phyloP scores from a whole-genome alignment of 176 grass and related monocot species.

The Zizania latifolia region DNA sequence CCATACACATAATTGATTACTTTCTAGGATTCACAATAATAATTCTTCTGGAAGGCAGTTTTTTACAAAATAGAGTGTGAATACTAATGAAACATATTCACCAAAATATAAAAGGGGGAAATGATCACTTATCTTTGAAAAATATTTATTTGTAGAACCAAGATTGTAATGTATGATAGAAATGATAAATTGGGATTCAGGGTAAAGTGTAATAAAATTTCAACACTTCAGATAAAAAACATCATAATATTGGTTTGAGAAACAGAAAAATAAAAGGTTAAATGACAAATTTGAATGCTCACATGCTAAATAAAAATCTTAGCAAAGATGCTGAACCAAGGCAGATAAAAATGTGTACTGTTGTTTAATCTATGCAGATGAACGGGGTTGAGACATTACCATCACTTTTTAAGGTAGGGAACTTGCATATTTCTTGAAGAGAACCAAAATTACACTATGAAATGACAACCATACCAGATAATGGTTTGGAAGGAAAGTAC shows the following conservation, averaged over 20 bases:
- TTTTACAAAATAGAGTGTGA: not conserved
- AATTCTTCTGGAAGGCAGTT: not conserved
- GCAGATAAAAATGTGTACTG: not conserved
- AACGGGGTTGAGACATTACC: not conserved
- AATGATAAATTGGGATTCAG: not conserved
- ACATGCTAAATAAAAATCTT: not conserved
- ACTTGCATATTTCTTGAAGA: not conserved
- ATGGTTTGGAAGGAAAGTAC: constrained; percentile 40
- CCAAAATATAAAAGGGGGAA: not conserved
- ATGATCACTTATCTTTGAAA: not conserved
- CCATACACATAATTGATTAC: not conserved
- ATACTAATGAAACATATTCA: not conserved
- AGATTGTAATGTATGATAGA: not conserved
- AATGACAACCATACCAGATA: not conserved
- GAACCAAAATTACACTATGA: not conserved
- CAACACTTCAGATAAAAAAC: not conserved
- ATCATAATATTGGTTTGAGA: not conserved
- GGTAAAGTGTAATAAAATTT: not conserved
- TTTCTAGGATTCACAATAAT: not conserved
- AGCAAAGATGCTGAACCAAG: not conserved
- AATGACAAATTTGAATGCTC: not conserved
- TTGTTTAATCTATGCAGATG: constrained; percentile 6
- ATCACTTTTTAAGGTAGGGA: not conserved
- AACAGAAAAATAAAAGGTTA: not conserved
- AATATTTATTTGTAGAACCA: not conserved